phyloP scores from a whole-genome alignment of 768 basidiomycete species.

The Chlorophyllum brunneum region DNA sequence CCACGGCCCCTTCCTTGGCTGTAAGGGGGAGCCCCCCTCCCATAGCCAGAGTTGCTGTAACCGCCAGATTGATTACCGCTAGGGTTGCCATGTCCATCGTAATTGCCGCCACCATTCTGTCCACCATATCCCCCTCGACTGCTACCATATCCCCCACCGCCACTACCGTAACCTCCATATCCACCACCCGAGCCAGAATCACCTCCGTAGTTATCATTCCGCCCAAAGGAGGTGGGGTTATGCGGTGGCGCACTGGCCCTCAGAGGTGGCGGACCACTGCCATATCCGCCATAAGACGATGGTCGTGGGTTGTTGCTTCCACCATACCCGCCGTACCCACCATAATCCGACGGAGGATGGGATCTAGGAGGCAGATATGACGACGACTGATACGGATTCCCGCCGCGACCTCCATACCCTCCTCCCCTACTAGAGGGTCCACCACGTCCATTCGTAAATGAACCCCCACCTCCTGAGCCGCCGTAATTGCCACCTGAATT shows the following conservation, averaged over 20 bases:
- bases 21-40: constrained; percentile 26
- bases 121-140: constrained; percentile 29
- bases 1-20: constrained; percentile 31
- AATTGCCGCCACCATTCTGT: constrained; percentile 21
- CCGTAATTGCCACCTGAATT: constrained; percentile 30
- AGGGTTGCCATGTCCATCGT: constrained; percentile 30
- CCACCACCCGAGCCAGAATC: constrained; percentile 26
- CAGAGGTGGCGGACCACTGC: constrained; percentile 18
- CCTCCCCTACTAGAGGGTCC: constrained; percentile 25
- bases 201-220: constrained; percentile 25
- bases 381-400: constrained; percentile 17
- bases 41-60: constrained; percentile 22
- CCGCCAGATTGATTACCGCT: constrained; percentile 23
- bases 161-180: constrained; percentile 29
- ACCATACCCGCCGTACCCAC: constrained; percentile 25
- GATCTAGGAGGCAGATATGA: constrained; percentile 8
- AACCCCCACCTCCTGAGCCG: constrained; percentile 12
- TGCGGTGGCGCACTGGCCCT: constrained; percentile 23
- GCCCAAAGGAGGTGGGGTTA: constrained; percentile 30
- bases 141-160: constrained; percentile 19
- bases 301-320: constrained; percentile 8
- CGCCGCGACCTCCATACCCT: constrained; percentile 24
- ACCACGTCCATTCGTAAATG: constrained; percentile 21
- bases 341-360: constrained; percentile 21
- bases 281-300: constrained; percentile 27